These are phyloP conservation scores for Spatholobus suberectus DNA, from an alignment of 306 rosid genomes.

Conservation along the genomic window DNA sequence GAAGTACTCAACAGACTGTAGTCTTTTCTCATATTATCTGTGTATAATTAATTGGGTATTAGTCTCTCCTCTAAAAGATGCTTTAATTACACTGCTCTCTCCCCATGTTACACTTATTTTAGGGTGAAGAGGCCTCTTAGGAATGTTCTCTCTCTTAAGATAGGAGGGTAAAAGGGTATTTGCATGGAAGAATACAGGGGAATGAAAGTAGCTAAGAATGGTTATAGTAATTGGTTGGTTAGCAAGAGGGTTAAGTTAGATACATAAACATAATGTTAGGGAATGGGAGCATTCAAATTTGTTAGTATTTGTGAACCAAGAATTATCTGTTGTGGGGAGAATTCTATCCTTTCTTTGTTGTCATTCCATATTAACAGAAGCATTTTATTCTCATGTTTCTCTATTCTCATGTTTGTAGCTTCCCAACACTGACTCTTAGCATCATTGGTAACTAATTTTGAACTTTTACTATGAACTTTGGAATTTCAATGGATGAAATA, in stretches of 20 bases:
- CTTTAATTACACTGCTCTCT: background rate
- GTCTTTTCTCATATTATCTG: background rate
- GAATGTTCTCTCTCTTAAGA: background rate
- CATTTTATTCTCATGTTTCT: background rate
- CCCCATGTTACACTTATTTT: background rate
- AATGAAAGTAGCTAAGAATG: background rate
- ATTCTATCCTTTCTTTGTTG: background rate
- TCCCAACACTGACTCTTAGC: background rate
- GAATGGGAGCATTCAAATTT: background rate
- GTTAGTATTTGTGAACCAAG: background rate
- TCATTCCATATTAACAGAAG: background rate
- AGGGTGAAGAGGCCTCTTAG: background rate
- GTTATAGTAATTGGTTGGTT: background rate
- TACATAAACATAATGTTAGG: background rate
- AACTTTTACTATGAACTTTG: background rate
- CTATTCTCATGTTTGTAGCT: no score
- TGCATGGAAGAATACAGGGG: background rate
- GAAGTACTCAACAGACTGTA: background rate
- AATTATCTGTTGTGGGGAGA: background rate
- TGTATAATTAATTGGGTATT: conserved; percentile 4
- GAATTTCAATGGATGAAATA: no score
- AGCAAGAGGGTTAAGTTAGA: background rate
- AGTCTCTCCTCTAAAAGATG: background rate
- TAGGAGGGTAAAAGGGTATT: background rate
- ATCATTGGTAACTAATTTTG: background rate